Evolutionary conservation across 1,284 basidiomycete genomes (phyloP).

Genomic region (Ceratobasidium sp.): DNA sequence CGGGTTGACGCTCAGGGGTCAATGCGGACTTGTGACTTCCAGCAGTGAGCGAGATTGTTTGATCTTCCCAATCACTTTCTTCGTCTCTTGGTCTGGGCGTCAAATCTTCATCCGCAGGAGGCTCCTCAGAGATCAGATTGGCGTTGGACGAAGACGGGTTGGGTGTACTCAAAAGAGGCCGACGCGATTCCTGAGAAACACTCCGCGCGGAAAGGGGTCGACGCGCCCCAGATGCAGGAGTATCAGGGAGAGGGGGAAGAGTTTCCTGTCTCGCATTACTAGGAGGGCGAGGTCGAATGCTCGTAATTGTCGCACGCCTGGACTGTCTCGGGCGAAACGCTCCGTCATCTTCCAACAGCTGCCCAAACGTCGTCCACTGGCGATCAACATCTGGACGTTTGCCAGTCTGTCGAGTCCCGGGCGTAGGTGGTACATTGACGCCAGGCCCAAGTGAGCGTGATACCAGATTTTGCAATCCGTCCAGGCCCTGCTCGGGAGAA

Average conservation of each 20-base stretch:
- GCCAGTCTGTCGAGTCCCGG: not conserved
- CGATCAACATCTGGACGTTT: slow-evolving; percentile 42
- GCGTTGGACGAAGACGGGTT: not conserved
- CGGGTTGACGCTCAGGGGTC: not conserved
- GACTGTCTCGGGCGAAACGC: slow-evolving; percentile 44
- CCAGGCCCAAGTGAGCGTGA: slow-evolving; percentile 17
- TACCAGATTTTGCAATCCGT: slow-evolving; percentile 21
- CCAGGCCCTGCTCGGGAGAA: slow-evolving; percentile 10
- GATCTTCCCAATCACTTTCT: slow-evolving; percentile 5
- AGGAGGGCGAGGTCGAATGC: slow-evolving; percentile 45
- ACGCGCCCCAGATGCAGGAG: slow-evolving; percentile 42
- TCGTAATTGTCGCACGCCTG: not conserved
- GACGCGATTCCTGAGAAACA: slow-evolving; percentile 25
- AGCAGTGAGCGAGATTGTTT: slow-evolving; percentile 9
- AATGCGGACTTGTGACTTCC: not conserved
- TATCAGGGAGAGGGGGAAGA: slow-evolving; percentile 40
- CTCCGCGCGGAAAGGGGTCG: slow-evolving; percentile 25
- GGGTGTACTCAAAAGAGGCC: not conserved
- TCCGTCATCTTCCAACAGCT: slow-evolving; percentile 73
- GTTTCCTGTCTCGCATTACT: slow-evolving; percentile 43
- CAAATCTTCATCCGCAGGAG: slow-evolving; percentile 3
- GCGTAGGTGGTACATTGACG: not conserved
- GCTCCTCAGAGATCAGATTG: not conserved
- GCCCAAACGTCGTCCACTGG: slow-evolving; percentile 74
- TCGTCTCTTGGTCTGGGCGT: not conserved